These are phyloP conservation scores for Physcomitrium patens DNA, from an alignment of 225 moss, liverwort and hornwort species.

Conservation along the genomic window DNA sequence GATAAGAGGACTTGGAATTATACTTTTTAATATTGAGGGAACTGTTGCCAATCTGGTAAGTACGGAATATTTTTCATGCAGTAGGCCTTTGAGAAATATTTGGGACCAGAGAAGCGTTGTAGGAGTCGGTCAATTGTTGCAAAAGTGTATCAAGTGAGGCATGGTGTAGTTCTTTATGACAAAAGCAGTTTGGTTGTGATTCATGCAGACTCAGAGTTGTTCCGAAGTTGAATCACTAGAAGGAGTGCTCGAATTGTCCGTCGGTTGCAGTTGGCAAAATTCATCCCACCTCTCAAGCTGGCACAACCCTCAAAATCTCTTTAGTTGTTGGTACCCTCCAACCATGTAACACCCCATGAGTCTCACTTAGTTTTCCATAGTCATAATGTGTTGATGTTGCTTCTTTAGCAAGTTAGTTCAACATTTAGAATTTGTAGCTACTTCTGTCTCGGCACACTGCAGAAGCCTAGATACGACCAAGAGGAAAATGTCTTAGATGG, in stretches of 20 bases:
- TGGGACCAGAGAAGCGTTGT: not conserved
- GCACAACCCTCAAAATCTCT: constrained; percentile 65
- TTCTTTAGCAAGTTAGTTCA: constrained; percentile 44
- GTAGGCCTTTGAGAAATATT: not conserved
- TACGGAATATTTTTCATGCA: not conserved
- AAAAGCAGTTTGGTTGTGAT: constrained; percentile 7
- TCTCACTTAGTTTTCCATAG: constrained; percentile 15
- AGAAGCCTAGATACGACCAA: constrained; percentile 45
- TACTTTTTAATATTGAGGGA: constrained; percentile 92
- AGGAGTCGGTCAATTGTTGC: not conserved
- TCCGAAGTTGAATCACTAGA: constrained; percentile 64
- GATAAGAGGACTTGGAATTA: constrained; percentile 82
- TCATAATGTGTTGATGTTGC: constrained; percentile 36
- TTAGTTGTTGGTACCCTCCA: constrained; percentile 66
- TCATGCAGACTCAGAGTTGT: constrained; percentile 69
- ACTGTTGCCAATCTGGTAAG: constrained; percentile 84
- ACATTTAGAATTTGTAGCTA: constrained; percentile 29
- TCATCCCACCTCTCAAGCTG: constrained; percentile 51
- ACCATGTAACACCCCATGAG: constrained; percentile 30
- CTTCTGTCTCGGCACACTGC: constrained; percentile 49
- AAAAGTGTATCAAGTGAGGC: not conserved
- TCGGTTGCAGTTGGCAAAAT: constrained; percentile 96
- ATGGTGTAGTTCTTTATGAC: not conserved
- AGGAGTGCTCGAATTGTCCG: constrained; percentile 91
- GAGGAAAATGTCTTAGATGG: constrained; percentile 32